Conservation (phyloP, 2,329 filamentous ascomycete genomes). For the Paracorniculantispora psalliotae region DNA sequence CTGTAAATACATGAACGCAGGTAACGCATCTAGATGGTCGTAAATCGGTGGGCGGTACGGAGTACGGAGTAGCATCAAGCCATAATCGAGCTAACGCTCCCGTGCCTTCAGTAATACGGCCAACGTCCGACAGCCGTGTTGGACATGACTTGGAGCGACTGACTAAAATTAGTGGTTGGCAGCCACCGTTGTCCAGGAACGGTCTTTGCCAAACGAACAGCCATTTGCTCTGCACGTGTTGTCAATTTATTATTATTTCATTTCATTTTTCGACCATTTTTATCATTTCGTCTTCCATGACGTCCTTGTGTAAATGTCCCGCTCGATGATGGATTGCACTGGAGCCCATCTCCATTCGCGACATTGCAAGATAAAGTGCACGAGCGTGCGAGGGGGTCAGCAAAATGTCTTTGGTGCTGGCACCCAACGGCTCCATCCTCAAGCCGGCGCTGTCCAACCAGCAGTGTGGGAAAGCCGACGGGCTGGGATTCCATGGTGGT, state of each 20-base stretch:
- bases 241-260: neutral
- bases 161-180: neutral
- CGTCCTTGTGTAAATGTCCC: neutral
- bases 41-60: neutral
- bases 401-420: neutral
- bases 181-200: neutral
- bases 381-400: neutral
- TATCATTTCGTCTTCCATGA: neutral
- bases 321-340: neutral
- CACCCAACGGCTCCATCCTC: neutral
- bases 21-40: neutral
- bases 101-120: neutral
- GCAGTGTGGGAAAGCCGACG: neutral
- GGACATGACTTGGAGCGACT: neutral
- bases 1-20: neutral
- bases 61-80: too few relatives aligned
- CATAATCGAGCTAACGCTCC: neutral
- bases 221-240: neutral
- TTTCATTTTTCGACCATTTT: neutral
- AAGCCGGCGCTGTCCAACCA: neutral
- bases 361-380: neutral
- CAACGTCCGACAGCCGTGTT: slow-evolving; percentile 2
- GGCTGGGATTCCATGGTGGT: neutral
- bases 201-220: neutral
- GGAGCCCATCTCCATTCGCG: neutral